Conservation (phyloP, 169 alveolate genomes). For the Nephromyces sp. region DNA sequence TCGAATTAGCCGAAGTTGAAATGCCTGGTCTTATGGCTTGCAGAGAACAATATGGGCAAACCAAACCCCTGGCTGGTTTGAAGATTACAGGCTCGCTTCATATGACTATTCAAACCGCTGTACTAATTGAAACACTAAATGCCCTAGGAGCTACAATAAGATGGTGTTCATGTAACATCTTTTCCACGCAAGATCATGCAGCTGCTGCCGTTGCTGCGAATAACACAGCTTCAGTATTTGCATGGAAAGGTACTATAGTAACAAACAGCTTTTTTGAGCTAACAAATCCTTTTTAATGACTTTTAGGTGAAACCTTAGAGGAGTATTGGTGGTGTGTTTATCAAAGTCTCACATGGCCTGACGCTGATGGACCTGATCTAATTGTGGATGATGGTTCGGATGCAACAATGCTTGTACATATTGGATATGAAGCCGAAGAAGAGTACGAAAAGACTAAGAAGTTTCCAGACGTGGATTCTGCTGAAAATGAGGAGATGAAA, state of each 20-base stretch:
- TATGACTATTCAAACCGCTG: slow-evolving; percentile 89
- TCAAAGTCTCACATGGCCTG: slow-evolving; percentile 86
- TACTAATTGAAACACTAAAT: slow-evolving; percentile 72
- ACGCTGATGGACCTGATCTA: slow-evolving; percentile 86
- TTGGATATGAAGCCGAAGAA: slow-evolving; percentile 72
- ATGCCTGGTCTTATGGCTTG: slow-evolving; percentile 92
- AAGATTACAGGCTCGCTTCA: slow-evolving; percentile 91
- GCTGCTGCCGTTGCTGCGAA: slow-evolving; percentile 84
- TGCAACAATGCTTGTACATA: slow-evolving; percentile 83
- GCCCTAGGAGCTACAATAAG: slow-evolving; percentile 89
- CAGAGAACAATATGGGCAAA: slow-evolving; percentile 73
- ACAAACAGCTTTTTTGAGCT: too few relatives aligned
- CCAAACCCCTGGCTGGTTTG: slow-evolving; percentile 83
- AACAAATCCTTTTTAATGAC: not conserved
- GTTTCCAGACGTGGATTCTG: slow-evolving; percentile 34
- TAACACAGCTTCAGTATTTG: slow-evolving; percentile 83
- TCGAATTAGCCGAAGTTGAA: slow-evolving; percentile 83
- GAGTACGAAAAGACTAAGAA: slow-evolving; percentile 25
- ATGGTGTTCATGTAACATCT: slow-evolving; percentile 95
- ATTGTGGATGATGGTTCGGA: slow-evolving; percentile 97
- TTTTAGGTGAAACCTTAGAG: slow-evolving; percentile 68
- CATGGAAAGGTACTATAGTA: slow-evolving; percentile 85
- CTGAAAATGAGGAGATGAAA: slow-evolving; percentile 35
- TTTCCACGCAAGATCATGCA: slow-evolving; percentile 93
- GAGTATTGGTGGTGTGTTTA: slow-evolving; percentile 96